These are phyloP conservation scores for Trichothecium sympodiale DNA, from an alignment of 2,329 filamentous ascomycete genomes.

Conservation along the genomic window DNA sequence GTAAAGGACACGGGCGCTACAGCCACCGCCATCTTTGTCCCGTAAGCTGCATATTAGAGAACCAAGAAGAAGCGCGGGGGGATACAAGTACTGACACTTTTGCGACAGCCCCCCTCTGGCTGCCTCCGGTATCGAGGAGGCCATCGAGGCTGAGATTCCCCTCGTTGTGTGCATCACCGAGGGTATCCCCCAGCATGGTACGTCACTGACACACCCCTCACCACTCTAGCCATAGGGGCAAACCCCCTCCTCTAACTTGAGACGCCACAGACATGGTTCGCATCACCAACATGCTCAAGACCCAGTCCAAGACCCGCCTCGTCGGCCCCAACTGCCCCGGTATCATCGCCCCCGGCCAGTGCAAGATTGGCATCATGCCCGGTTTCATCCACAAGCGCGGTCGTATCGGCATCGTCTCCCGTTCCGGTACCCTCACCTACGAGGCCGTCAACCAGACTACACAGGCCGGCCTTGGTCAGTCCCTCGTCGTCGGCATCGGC, in stretches of 20 bases:
- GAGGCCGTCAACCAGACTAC: constrained; percentile 99
- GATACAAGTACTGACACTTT: too few species aligned
- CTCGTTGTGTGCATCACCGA: constrained; percentile 97
- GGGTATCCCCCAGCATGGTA: constrained; percentile 94
- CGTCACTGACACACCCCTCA: constrained; percentile 17
- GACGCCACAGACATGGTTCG: constrained; percentile 78
- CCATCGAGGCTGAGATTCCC: constrained; percentile 82
- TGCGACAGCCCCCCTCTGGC: constrained; percentile 67
- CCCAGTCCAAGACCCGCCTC: constrained; percentile 91
- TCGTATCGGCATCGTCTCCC: constrained; percentile 95
- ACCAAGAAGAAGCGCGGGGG: too few species aligned
- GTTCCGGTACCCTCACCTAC: constrained; percentile 96
- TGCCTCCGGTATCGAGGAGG: constrained; percentile 93
- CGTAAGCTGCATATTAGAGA: constrained; percentile 42
- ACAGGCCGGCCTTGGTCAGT: constrained; percentile 91
- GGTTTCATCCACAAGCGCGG: constrained; percentile 99
- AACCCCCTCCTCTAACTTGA: constrained; percentile 6
- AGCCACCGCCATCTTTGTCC: constrained; percentile 92
- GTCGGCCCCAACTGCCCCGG: constrained; percentile 97
- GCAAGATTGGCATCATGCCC: constrained; percentile 99
- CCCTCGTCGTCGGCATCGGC: constrained; percentile 94
- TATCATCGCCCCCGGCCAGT: constrained; percentile 90
- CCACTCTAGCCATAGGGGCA: not conserved
- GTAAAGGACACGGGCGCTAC: constrained; percentile 84
- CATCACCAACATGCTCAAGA: constrained; percentile 96